These are phyloP conservation scores for Thermomyces lanuginosus DNA, from an alignment of 2,329 filamentous ascomycete species.

Conservation along the genomic window DNA sequence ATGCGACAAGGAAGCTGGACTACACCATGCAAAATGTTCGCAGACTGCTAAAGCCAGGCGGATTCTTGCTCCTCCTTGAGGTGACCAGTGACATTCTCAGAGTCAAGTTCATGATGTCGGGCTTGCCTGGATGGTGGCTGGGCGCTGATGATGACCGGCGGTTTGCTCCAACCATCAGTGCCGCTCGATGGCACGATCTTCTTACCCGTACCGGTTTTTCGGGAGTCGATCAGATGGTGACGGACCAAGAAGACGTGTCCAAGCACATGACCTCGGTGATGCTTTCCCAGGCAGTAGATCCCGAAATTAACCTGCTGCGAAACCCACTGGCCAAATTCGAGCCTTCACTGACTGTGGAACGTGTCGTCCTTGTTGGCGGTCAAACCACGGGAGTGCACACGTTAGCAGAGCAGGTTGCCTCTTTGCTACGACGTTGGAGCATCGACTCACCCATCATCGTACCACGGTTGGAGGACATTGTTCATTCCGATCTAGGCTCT, in stretches of 20 bases:
- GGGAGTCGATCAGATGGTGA: slow-evolving; percentile 2
- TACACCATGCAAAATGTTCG: slow-evolving; percentile 13
- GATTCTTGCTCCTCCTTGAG: slow-evolving; percentile 32
- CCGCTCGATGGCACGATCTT: slow-evolving; percentile 1
- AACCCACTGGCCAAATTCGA: slow-evolving; percentile 1
- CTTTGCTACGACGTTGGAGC: too few relatives aligned
- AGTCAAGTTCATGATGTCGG: slow-evolving; percentile 14
- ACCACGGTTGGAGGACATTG: too few relatives aligned
- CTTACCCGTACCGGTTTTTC: slow-evolving; percentile 2
- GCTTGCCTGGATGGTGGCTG: slow-evolving; percentile 26
- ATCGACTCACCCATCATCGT: too few relatives aligned
- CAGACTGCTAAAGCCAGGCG: slow-evolving; percentile 23
- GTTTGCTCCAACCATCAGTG: slow-evolving; percentile 1
- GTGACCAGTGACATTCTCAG: slow-evolving; percentile 11
- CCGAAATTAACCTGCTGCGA: slow-evolving; percentile 1
- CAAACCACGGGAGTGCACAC: background rate
- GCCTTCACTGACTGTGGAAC: background rate
- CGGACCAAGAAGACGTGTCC: slow-evolving; percentile 2
- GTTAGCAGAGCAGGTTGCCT: too few relatives aligned
- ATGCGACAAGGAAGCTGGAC: slow-evolving; percentile 13
- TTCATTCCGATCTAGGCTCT: too few relatives aligned
- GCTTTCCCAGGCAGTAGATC: slow-evolving; percentile 4
- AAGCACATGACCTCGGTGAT: slow-evolving; percentile 4
- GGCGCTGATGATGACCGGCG: slow-evolving; percentile 6
- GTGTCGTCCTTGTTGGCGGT: slow-evolving; percentile 2